Conservation (phyloP, 208 protist species). For the Leishmania amazonensis region DNA sequence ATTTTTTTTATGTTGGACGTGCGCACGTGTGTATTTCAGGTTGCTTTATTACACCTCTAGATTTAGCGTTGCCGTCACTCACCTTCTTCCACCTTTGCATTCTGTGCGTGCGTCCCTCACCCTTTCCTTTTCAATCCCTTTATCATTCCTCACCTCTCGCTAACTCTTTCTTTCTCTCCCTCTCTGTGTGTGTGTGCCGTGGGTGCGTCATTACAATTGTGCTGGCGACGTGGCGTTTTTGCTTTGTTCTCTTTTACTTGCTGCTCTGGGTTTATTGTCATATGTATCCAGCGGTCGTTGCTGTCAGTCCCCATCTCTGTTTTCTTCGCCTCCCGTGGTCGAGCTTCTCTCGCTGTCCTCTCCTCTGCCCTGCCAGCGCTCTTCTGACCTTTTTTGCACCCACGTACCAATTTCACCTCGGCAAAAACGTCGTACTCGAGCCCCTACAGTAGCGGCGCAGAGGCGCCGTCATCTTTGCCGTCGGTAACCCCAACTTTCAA, state of each 20-base stretch:
- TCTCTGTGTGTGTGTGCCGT: neutral
- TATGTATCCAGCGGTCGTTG: no score
- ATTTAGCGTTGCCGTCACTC: neutral
- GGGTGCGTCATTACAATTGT: neutral
- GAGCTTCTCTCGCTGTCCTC: no score
- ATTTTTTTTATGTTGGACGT: neutral
- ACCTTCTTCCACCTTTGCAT: neutral
- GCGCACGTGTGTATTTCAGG: neutral
- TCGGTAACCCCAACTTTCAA: neutral
- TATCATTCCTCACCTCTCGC: neutral
- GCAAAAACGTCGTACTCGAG: neutral
- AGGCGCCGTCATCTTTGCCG: neutral
- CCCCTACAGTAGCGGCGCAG: neutral
- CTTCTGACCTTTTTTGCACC: no score
- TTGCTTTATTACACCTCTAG: neutral
- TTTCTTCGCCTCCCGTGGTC: no score
- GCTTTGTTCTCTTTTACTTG: neutral
- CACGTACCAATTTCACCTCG: neutral
- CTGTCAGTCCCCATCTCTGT: no score
- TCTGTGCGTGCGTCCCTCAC: neutral
- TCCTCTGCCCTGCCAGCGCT: no score
- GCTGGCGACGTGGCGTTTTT: neutral
- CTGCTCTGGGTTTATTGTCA: neutral
- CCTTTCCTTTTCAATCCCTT: neutral
- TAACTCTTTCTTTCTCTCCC: neutral